A percentile compares a stretch with the other conserved stretches of the same genome.
These are phyloP conservation scores for Coprinopsis strossmayeri DNA, from an alignment of 768 basidiomycete genomes.

Conservation along the genomic window DNA sequence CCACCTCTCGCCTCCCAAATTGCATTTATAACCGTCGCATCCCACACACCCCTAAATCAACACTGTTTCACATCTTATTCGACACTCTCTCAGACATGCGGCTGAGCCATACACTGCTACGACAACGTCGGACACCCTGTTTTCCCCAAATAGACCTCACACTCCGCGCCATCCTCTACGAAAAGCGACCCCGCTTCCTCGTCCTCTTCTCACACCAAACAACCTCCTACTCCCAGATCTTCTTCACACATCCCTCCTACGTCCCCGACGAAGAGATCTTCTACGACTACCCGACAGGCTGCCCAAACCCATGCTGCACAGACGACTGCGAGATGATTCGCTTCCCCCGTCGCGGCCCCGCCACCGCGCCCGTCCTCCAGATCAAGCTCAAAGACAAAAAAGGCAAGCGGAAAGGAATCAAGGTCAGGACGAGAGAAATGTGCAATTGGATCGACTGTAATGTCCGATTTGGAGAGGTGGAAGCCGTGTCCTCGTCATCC, in stretches of 20 bases:
- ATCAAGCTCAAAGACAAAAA: constrained; percentile 30
- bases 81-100: constrained; percentile 45
- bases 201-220: constrained; percentile 77
- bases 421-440: constrained; percentile 54
- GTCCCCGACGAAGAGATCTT: constrained; percentile 70
- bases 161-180: constrained; percentile 67
- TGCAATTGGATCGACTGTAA: constrained; percentile 81
- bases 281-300: constrained; percentile 73
- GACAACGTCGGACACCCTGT: constrained; percentile 68
- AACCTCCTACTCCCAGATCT: constrained; percentile 75
- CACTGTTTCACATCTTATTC: neutral
- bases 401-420: constrained; percentile 33
- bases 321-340: constrained; percentile 82
- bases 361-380: constrained; percentile 55
- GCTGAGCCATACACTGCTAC: constrained; percentile 57
- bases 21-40: no score
- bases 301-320: constrained; percentile 72
- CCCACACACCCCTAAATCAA: neutral
- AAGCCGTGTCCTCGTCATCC: neutral
- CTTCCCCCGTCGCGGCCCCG: constrained; percentile 60
- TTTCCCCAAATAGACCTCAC: constrained; percentile 80
- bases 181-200: constrained; percentile 71
- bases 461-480: constrained; percentile 48
- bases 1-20: no score
- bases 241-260: constrained; percentile 66